Base-by-base conservation (phyloP, 1,284 basidiomycete genomes). In the Entoloma clypeatum region DNA sequence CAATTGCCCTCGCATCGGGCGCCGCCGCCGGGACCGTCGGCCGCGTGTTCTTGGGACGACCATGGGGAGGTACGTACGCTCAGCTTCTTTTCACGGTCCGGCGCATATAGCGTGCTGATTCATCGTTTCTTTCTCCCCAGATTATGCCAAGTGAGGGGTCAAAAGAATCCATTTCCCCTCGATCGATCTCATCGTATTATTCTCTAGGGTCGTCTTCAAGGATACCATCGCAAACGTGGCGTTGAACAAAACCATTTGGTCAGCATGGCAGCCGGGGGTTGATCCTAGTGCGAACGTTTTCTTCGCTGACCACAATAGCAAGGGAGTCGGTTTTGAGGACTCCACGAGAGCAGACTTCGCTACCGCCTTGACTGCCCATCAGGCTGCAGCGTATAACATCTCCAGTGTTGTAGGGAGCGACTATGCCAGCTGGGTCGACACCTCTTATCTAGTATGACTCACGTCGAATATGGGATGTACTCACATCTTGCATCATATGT, bases 251-350 rank as follows among this genome's bases (percentile, higher is more conserved):
- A 63, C 67, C 2, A 51, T 75, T 8, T 75, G 74, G 74, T 69
- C 66, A 1, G 51, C 63, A n/a, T 75, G 74, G 72, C 62, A 64
- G 39, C 45, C 55, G 2, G 60, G 57, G 9, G 62, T 64, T 19
- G 56, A 61, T 11, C 59, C 61, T 21, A 73, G 66, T 0, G 65
- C 67, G 39, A 47, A 73, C 40, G 56, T 74, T n/a, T 46, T 71
- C 34, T 69, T 71, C 38, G 74, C 64, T 2, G 73, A 75, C 19
- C 74, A 62, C 54, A 66, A 69, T 47, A 72, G 61, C 35, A 63
- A 61, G 2, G 71, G 71, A 2, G 56, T 60, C 16, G 72, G 71
- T 1, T 53, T 65, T n/a, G 51, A 50, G 23, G 56, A 57, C 18
- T 58, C 62, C 5, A 21, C 45, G 13, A 58, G 71, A 1, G 62